Conservation (phyloP, 257 asterid genomes). For the Fraxinus anomala region DNA sequence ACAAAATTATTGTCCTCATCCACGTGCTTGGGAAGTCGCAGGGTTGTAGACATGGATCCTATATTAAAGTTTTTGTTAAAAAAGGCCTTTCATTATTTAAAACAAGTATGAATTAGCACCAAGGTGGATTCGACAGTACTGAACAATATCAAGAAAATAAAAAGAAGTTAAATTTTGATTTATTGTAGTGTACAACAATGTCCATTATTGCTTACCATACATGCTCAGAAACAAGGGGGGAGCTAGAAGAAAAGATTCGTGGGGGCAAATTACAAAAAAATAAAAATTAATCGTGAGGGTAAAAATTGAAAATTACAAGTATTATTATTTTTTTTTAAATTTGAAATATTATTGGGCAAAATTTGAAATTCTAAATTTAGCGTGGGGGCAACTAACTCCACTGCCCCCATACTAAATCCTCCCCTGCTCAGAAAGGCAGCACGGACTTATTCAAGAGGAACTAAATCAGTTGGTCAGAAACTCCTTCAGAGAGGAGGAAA, state of each 20-base stretch:
- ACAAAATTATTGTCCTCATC: conserved; percentile 53
- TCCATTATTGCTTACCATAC: not conserved
- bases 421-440: not conserved
- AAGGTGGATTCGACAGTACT: not conserved
- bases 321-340: too few relatives aligned
- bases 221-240: not conserved
- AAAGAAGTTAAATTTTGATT: not conserved
- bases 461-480: not conserved
- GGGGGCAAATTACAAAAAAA: too few relatives aligned
- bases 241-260: too few relatives aligned
- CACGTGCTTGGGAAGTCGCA: conserved; percentile 40
- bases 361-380: too few relatives aligned
- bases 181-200: not conserved
- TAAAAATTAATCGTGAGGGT: too few relatives aligned
- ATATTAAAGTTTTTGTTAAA: not conserved
- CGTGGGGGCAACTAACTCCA: too few relatives aligned
- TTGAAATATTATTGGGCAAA: too few relatives aligned
- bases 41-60: conserved; percentile 39
- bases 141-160: not conserved
- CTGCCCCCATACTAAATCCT: too few relatives aligned
- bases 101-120: not conserved
- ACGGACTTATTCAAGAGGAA: not conserved
- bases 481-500: not conserved
- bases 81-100: not conserved
- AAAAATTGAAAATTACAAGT: too few relatives aligned